These are phyloP conservation scores for Avena insularis DNA, from an alignment of 176 grass and related monocot genomes.

Conservation along the genomic window DNA sequence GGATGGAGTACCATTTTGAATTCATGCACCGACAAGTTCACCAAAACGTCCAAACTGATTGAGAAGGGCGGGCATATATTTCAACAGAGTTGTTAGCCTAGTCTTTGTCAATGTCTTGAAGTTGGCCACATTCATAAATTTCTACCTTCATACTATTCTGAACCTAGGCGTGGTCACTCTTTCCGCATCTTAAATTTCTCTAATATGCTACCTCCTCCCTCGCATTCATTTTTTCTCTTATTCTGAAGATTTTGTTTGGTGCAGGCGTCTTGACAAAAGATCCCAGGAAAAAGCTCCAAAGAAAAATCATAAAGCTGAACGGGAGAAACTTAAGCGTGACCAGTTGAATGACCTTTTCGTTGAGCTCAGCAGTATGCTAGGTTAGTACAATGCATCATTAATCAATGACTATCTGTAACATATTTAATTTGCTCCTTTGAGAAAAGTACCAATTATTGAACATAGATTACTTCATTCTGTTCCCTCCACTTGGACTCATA, in stretches of 20 bases:
- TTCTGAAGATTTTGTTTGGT: conserved; percentile 39
- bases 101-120: background rate
- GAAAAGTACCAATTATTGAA: conserved; percentile 21
- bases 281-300: conserved; percentile 61
- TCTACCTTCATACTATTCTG: conserved; percentile 30
- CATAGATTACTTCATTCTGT: conserved; percentile 13
- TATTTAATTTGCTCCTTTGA: background rate
- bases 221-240: background rate
- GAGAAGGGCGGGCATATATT: background rate
- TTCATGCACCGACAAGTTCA: background rate
- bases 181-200: conserved; percentile 31
- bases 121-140: conserved; percentile 15
- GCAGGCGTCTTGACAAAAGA: conserved; percentile 57
- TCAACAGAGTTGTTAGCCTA: background rate
- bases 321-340: conserved; percentile 82
- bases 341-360: conserved; percentile 82
- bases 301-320: conserved; percentile 83
- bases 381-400: conserved; percentile 41
- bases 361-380: conserved; percentile 72
- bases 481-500: conserved; percentile 21
- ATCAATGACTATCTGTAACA: conserved; percentile 32
- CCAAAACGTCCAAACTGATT: background rate
- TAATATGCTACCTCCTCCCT: background rate
- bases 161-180: background rate
- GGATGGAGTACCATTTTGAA: background rate